Percentiles rank a stretch among this genome's conserved stretches.
These are phyloP conservation scores for Trichoderma asperellum DNA, from an alignment of 2,329 filamentous ascomycete genomes.

Conservation along the genomic window DNA sequence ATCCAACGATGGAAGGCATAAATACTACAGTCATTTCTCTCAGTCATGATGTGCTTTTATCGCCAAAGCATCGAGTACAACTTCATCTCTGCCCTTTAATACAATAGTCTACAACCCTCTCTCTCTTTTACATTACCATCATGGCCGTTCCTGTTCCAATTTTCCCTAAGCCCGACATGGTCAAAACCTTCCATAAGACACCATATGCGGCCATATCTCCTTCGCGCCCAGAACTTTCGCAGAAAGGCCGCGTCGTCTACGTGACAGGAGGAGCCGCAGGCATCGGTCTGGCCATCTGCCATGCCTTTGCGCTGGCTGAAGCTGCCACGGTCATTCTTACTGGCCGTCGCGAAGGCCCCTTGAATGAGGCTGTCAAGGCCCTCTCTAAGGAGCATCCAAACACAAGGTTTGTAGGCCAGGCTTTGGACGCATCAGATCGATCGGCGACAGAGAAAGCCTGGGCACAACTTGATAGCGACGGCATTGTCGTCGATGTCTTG, in stretches of 20 bases:
- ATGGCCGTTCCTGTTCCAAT: neutral
- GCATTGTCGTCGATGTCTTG: conserved; percentile 34
- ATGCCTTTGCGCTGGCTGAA: conserved; percentile 52
- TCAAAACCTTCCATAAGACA: conserved; percentile 38
- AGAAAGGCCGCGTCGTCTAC: conserved; percentile 56
- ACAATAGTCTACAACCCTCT: neutral
- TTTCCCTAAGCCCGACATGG: conserved; percentile 32
- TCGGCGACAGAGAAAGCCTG: conserved; percentile 39
- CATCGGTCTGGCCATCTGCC: conserved; percentile 66
- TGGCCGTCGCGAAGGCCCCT: conserved; percentile 39
- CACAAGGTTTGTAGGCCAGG: conserved; percentile 7
- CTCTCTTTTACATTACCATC: neutral
- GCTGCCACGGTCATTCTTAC: conserved; percentile 45
- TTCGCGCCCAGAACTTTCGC: conserved; percentile 43
- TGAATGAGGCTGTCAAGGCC: conserved; percentile 1
- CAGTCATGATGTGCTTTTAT: neutral
- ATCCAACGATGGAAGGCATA: neutral
- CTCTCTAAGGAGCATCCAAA: conserved; percentile 14
- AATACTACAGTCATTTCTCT: neutral
- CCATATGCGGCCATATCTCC: conserved; percentile 45
- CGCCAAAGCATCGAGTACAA: neutral
- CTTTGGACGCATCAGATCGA: conserved; percentile 34
- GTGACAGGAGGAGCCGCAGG: conserved; percentile 68
- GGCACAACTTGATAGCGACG: conserved; percentile 35
- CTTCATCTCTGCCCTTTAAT: neutral